Base-by-base conservation (phyloP, 2,329 filamentous ascomycete genomes). In the Cryoendolithus antarcticus region DNA sequence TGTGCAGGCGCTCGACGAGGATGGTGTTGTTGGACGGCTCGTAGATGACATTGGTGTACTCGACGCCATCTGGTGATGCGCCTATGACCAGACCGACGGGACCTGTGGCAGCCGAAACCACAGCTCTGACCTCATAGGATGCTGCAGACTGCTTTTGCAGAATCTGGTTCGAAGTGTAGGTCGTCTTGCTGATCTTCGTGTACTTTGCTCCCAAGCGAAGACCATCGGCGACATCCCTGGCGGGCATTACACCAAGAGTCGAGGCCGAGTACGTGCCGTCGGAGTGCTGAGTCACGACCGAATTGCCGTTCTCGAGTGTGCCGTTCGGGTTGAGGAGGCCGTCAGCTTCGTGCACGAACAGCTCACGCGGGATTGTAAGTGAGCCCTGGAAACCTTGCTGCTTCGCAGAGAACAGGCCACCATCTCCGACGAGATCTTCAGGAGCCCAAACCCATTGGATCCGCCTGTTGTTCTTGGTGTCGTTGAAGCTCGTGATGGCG, bases 381-480 rank as follows among this genome's bases (percentile, higher is more conserved):
- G 61, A 46, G 27, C 65, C 65, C 44, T 67, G 63, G 52, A 60
- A 69, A 6, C 63, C 65, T 46, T 62, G 57, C 45, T 67, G 64
- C 2, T 37, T 54, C 12, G 61, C 48, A 24, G 52, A 61, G 49
- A 65, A 67, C 40, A 60, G 40, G 12, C 55, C 58, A 11, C 43
- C 51, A 34, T 60, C 60, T 6, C 48, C 57, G 24, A 52, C 44
- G 38, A 61, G 55, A 41, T 68, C 65, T 39, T 69, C 65, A 4
- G 58, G 61, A 2, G 61, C 57, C 65, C 65, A 69, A 4, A 63
- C 65, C 56, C 62, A 67, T 38, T 67, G 63, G 10, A 69, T 60
- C 33, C 65, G 63, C 12, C 65, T 61, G 45, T 67, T 57, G 53
- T 66, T 60, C 59, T 68, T 69, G 21, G 62, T 62, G 46, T 69